Evolutionary conservation across 2,329 filamentous ascomycete genomes (phyloP).

Genomic region (Parastagonospora nodorum): DNA sequence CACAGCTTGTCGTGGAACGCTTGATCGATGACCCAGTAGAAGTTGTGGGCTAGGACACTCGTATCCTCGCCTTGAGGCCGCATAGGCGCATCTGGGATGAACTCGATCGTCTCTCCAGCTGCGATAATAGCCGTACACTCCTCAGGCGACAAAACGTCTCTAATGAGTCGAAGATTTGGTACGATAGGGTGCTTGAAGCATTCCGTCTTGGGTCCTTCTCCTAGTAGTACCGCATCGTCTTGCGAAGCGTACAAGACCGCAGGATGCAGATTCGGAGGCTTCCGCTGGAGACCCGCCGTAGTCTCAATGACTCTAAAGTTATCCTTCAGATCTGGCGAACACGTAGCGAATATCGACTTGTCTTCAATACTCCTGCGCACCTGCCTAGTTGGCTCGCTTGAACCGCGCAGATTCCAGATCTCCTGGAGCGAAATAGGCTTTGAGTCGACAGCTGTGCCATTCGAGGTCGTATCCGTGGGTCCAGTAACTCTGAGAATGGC

Average conservation of each 20-base stretch:
- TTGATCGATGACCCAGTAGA: constrained; percentile 72
- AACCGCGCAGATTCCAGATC: constrained; percentile 64
- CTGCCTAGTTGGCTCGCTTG: constrained; percentile 47
- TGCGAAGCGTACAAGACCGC: constrained; percentile 68
- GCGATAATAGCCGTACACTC: constrained; percentile 72
- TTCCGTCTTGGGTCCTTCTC: constrained; percentile 53
- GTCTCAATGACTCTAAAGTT: constrained; percentile 66
- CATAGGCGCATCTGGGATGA: constrained; percentile 70
- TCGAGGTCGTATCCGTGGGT: constrained; percentile 57
- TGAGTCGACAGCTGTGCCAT: constrained; percentile 28
- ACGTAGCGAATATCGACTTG: constrained; percentile 49
- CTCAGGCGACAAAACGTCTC: constrained; percentile 62
- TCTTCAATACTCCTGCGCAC: constrained; percentile 65
- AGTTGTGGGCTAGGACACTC: constrained; percentile 72
- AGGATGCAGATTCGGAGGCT: constrained; percentile 70
- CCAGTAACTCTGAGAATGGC: constrained; percentile 68
- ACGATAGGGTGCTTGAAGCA: constrained; percentile 66
- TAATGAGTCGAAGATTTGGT: constrained; percentile 64
- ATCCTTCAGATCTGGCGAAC: constrained; percentile 28
- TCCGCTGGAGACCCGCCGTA: constrained; percentile 63
- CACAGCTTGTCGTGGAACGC: constrained; percentile 68
- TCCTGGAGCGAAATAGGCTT: constrained; percentile 63
- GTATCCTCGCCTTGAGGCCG: constrained; percentile 66
- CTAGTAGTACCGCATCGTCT: constrained; percentile 61
- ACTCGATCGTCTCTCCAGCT: constrained; percentile 67